A percentile compares a stretch with the other conserved stretches of the same genome.
phyloP scores from a whole-genome alignment of 129 eudicot species.

The Lactuca sativa region DNA sequence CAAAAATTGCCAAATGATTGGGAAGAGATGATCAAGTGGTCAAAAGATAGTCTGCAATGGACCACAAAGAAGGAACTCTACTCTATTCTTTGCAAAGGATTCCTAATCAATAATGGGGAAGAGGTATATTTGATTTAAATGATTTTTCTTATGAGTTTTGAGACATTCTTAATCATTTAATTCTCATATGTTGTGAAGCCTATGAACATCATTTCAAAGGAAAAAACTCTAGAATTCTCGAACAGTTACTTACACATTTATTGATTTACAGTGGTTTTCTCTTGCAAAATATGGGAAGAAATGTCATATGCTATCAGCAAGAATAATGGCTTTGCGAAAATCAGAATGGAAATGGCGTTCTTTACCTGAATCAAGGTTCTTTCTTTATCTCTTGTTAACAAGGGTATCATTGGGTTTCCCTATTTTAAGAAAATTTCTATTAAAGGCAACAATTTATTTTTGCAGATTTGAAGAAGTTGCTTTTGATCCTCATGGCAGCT shows the following conservation, averaged over 20 bases:
- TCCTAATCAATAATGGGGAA: slow-evolving; percentile 1
- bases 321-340: not conserved
- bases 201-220: not conserved
- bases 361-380: slow-evolving; percentile 9
- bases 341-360: slow-evolving; percentile 1
- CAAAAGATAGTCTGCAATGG: not conserved
- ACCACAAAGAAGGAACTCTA: slow-evolving; percentile 6
- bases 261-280: slow-evolving; percentile 11
- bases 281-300: slow-evolving; percentile 5
- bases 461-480: slow-evolving; percentile 11
- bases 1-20: not conserved
- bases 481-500: too few species aligned
- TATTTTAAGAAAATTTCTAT: too few species aligned
- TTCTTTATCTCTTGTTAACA: not conserved
- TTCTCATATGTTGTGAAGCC: not conserved
- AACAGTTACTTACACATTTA: not conserved
- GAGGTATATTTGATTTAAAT: not conserved
- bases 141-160: not conserved
- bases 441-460: not conserved
- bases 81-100: not conserved
- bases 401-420: not conserved
- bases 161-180: not conserved
- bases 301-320: slow-evolving; percentile 9
- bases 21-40: not conserved
- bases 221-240: not conserved